Evolutionary conservation across 179 eudicot genomes (phyloP).

Genomic region (Spergularia azorica): DNA sequence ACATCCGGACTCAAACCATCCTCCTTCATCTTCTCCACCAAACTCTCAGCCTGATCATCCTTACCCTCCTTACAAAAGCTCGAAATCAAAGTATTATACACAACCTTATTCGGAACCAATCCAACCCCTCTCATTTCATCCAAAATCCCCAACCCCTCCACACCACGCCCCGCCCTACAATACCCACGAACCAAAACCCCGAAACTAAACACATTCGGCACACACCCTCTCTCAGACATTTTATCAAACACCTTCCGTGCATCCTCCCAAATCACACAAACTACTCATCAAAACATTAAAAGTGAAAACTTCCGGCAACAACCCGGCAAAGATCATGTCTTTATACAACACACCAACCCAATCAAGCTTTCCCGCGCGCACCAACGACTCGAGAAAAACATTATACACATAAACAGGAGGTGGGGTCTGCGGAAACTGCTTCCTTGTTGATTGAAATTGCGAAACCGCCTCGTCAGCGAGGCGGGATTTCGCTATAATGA

Average conservation of each 20-base stretch:
- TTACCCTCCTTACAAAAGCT: conserved; percentile 74
- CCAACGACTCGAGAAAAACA: conserved; percentile 50
- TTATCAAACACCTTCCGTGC: conserved; percentile 80
- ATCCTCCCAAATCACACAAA: conserved; percentile 66
- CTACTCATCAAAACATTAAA: conserved; percentile 70
- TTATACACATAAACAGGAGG: conserved; percentile 60
- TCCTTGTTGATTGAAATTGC: conserved; percentile 58
- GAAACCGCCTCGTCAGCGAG: conserved; percentile 49
- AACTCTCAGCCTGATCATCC: conserved; percentile 70
- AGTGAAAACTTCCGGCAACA: conserved; percentile 64
- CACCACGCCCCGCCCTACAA: conserved; percentile 52
- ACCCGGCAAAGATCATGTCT: conserved; percentile 67
- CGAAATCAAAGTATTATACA: conserved; percentile 80
- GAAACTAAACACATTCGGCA: conserved; percentile 69
- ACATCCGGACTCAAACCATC: conserved; percentile 74
- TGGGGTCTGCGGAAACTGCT: conserved; percentile 37
- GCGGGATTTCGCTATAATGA: conserved; percentile 48
- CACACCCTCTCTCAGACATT: conserved; percentile 76
- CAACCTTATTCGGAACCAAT: conserved; percentile 50
- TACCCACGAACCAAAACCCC: conserved; percentile 87
- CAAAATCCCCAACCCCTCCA: conserved; percentile 56
- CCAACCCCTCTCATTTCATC: conserved; percentile 49
- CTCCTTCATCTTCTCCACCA: conserved; percentile 76
- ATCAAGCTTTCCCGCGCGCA: conserved; percentile 31
- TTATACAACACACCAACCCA: conserved; percentile 60